These are phyloP conservation scores for Sugiyamaella castrensis DNA, from an alignment of 1,139 yeast species.

Conservation along the genomic window DNA sequence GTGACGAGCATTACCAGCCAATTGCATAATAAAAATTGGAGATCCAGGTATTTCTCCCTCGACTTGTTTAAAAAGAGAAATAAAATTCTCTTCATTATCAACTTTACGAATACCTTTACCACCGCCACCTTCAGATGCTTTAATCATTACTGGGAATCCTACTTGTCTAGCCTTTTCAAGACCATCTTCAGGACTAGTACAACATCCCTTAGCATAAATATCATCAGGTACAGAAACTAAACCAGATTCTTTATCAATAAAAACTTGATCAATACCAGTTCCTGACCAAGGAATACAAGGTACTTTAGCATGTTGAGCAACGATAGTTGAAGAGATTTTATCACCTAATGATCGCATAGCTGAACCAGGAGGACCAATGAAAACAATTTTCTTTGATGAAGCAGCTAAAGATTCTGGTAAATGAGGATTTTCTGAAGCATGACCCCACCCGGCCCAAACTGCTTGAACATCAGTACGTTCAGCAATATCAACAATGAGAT, in stretches of 20 bases:
- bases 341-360: conserved; percentile 99
- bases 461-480: conserved; percentile 97
- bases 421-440: conserved; percentile 94
- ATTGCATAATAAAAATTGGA: conserved; percentile 92
- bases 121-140: conserved; percentile 99
- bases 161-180: conserved; percentile 67
- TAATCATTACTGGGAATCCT: conserved; percentile 92
- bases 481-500: conserved; percentile 92
- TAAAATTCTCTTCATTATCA: conserved; percentile 85
- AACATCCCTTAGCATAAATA: conserved; percentile 84
- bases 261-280: conserved; percentile 86
- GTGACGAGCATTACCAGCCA: conserved; percentile 89
- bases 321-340: conserved; percentile 94
- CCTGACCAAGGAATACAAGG: conserved; percentile 99
- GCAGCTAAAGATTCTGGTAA: conserved; percentile 92
- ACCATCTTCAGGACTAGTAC: conserved; percentile 79
- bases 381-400: conserved; percentile 81
- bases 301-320: conserved; percentile 95
- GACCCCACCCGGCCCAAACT: conserved; percentile 99
- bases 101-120: conserved; percentile 99
- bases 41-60: conserved; percentile 94
- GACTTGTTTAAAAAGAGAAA: conserved; percentile 87
- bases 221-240: conserved; percentile 86
- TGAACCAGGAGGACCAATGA: conserved; percentile 97
- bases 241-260: conserved; percentile 61